A percentile compares a stretch with the other conserved stretches of the same genome.
phyloP scores from a whole-genome alignment of 2,329 filamentous ascomycete genomes.

The Colletotrichum lindemuthianum region DNA sequence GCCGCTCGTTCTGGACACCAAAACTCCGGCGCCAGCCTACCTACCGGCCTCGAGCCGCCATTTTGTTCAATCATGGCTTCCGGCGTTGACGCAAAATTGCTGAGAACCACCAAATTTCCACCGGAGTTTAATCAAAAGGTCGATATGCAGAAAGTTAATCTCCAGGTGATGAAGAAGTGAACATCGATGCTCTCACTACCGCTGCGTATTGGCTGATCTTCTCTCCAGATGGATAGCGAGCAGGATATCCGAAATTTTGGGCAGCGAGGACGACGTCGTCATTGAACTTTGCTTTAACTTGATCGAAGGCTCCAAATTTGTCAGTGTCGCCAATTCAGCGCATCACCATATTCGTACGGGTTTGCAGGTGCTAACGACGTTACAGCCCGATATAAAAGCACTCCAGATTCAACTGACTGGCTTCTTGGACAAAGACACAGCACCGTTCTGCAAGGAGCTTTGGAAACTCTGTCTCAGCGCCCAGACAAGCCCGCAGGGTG shows the following conservation, averaged over 20 bases:
- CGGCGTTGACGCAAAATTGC: constrained; percentile 86
- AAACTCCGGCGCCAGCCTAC: too few relatives aligned
- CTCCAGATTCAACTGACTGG: constrained; percentile 95
- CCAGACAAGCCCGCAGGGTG: constrained; percentile 86
- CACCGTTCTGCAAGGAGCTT: constrained; percentile 89
- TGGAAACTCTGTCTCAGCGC: constrained; percentile 94
- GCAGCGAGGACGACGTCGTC: constrained; percentile 95
- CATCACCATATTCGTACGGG: neutral
- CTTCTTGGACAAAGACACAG: constrained; percentile 92
- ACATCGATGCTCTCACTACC: too few relatives aligned
- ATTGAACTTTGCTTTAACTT: constrained; percentile 82
- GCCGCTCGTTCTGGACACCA: too few relatives aligned
- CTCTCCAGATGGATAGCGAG: constrained; percentile 85
- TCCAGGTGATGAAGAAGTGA: constrained; percentile 97
- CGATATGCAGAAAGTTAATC: constrained; percentile 96
- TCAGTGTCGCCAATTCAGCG: constrained; percentile 55
- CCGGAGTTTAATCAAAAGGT: constrained; percentile 95
- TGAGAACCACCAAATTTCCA: constrained; percentile 93
- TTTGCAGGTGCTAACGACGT: constrained; percentile 38
- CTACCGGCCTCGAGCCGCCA: neutral
- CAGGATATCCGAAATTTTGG: constrained; percentile 86
- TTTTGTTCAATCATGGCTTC: constrained; percentile 71
- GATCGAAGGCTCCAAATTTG: constrained; percentile 79
- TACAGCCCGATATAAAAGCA: constrained; percentile 92
- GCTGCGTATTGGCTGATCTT: constrained; percentile 28